Evolutionary conservation across 768 basidiomycete species (phyloP).

Genomic region (Trametes cinnabarina): DNA sequence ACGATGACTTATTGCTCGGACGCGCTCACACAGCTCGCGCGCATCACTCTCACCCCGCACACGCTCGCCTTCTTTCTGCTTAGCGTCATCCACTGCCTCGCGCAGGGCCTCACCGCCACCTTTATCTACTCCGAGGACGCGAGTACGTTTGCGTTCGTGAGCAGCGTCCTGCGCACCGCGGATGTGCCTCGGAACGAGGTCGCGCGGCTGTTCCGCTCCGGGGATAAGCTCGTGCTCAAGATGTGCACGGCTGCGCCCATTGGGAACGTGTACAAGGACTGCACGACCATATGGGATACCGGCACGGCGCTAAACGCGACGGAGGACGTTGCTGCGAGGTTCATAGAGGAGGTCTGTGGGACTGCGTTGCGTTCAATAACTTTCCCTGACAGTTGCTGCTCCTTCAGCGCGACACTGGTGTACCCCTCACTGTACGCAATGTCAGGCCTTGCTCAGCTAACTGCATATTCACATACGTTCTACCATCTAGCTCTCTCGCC

Average conservation of each 20-base stretch:
- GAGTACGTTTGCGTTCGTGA: conserved; percentile 37
- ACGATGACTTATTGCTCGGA: neutral
- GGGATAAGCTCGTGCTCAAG: conserved; percentile 30
- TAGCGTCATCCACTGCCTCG: conserved; percentile 45
- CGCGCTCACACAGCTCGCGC: conserved; percentile 25
- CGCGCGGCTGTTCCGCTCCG: conserved; percentile 26
- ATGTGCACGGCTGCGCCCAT: conserved; percentile 49
- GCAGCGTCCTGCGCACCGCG: conserved; percentile 37
- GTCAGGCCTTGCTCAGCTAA: neutral
- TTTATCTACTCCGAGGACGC: conserved; percentile 50
- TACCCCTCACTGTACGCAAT: neutral
- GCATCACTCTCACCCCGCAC: conserved; percentile 31
- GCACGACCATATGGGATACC: conserved; percentile 14
- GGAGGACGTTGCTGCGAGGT: neutral
- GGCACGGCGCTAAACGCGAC: neutral
- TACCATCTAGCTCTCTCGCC: neutral
- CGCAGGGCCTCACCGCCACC: conserved; percentile 41
- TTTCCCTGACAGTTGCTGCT: neutral
- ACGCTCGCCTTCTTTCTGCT: conserved; percentile 48
- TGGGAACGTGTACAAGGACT: conserved; percentile 14
- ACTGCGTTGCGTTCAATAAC: neutral
- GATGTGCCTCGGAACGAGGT: conserved; percentile 37
- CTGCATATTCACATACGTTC: neutral
- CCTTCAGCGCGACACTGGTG: neutral
- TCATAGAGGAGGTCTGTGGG: neutral